Percentiles rank a stretch among this genome's conserved stretches.
phyloP scores from a whole-genome alignment of 2,329 filamentous ascomycete genomes.

The Fusarium aywerte region DNA sequence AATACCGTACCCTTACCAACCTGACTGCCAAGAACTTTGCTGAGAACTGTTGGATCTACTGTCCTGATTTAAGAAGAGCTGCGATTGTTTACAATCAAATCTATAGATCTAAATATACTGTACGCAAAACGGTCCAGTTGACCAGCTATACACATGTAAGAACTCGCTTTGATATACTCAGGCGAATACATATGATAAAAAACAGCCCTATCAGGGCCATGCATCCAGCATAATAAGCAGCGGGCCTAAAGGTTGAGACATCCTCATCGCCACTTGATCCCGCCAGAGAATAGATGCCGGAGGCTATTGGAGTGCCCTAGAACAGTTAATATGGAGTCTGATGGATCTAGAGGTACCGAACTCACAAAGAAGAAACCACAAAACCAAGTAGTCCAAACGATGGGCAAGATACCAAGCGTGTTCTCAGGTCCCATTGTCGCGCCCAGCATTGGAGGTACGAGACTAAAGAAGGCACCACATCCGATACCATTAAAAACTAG shows the following conservation, averaged over 20 bases:
- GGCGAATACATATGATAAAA: slow-evolving; percentile 25
- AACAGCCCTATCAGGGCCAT: slow-evolving; percentile 30
- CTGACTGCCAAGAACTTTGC: not conserved
- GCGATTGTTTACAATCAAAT: too few relatives aligned
- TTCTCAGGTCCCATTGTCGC: slow-evolving; percentile 43
- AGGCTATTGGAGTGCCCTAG: slow-evolving; percentile 41
- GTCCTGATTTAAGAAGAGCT: not conserved
- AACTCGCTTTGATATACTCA: not conserved
- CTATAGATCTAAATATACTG: not conserved
- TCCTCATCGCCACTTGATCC: not conserved
- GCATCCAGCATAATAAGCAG: slow-evolving; percentile 35
- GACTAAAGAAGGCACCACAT: slow-evolving; percentile 48
- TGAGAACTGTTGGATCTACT: not conserved
- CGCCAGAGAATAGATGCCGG: slow-evolving; percentile 36
- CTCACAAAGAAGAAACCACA: slow-evolving; percentile 48
- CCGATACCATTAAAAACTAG: slow-evolving; percentile 46
- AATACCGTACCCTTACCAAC: not conserved
- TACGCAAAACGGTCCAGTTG: accelerated
- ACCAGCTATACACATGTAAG: not conserved
- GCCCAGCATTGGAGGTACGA: slow-evolving; percentile 45
- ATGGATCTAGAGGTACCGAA: accelerated
- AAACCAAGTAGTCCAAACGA: slow-evolving; percentile 48
- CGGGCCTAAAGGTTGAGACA: slow-evolving; percentile 26
- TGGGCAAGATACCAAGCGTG: slow-evolving; percentile 41
- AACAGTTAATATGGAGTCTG: not conserved